Base-by-base conservation (phyloP, 202 grass and related monocot genomes). In the Cymbopogon flexuosus region DNA sequence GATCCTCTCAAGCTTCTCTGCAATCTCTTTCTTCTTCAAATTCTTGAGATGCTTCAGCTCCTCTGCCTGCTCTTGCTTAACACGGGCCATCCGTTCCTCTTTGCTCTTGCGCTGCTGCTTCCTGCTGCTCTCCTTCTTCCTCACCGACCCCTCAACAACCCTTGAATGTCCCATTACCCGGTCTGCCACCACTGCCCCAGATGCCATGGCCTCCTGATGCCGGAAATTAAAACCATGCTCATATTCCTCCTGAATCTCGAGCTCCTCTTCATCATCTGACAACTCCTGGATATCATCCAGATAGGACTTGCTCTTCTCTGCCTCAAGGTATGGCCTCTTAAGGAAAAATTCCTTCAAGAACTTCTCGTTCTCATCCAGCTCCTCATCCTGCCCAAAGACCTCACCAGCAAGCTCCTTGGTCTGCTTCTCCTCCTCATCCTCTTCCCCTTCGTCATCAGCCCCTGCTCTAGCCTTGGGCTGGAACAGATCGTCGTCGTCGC, bases 31-130 rank as follows among this genome's bases (percentile, higher is more conserved):
- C 84, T 89, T 97, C 89, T 97, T 97, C 78, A 97, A 56, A 72
- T 97, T 97, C 78, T 94, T 97, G 54, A 97, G 85, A 63, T 90
- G 94, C 81, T 97, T 94, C 39, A 97, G 80, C 86, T 97, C 91
- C 57, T 97, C 89, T 5, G 80, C 83, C 62, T 87, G 93, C 78
- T 92, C 84, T 29, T 83, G 75, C 88, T 91, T 93, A 16, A 78
- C 78, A 49, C 46, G 87, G 18, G 88, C 89, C 40, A 84, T 89
- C 66, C 91, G 79, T 82, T 97, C 91, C 87, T 94, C 88, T 65
- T 97, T 97, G 76, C 86, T 97, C 84, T 92, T 97, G 35, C 94
- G 68, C 78, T 97, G 88, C 49, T 84, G 57, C 86, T 97, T 92
- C 54, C 91, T 85, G 84, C 87, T 81, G 45, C 45, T 49, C 45